A percentile compares a stretch with the other conserved stretches of the same genome.
Evolutionary conservation across 139 green algal genomes (phyloP).

Genomic region (Gonium pectorale): DNA sequence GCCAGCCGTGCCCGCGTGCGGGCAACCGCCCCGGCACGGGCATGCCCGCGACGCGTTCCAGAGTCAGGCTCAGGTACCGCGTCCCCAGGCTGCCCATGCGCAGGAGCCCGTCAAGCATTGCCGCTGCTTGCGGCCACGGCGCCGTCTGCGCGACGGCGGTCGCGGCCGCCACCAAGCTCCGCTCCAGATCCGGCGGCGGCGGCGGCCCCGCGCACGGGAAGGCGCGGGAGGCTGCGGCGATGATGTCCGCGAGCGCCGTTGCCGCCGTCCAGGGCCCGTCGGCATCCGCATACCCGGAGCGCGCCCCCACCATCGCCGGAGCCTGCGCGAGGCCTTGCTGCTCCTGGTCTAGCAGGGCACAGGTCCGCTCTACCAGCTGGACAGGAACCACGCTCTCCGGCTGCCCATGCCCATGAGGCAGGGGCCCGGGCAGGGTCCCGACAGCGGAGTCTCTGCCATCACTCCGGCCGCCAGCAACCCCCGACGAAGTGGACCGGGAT

Average conservation of each 20-base stretch:
- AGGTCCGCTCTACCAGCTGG: not conserved
- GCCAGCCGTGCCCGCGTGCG: not conserved
- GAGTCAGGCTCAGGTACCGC: not conserved
- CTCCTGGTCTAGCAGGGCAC: slow-evolving; percentile 7
- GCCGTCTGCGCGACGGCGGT: not conserved
- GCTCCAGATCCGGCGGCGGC: slow-evolving; percentile 16
- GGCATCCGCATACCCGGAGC: not conserved
- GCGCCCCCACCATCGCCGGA: not conserved
- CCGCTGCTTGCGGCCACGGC: not conserved
- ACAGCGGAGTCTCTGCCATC: not conserved
- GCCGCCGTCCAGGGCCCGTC: not conserved
- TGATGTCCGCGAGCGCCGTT: not conserved
- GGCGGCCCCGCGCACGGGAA: too few species aligned
- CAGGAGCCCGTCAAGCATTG: not conserved
- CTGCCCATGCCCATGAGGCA: too few species aligned
- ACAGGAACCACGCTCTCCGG: not conserved
- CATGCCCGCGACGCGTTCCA: not conserved
- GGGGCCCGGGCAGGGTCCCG: not conserved
- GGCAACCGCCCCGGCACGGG: not conserved
- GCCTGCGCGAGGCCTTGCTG: not conserved
- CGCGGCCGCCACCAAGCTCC: slow-evolving; percentile 14
- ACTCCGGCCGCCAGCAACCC: not conserved
- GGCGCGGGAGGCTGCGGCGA: not conserved
- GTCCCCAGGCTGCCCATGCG: not conserved
- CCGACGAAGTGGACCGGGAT: not conserved